phyloP scores from a whole-genome alignment of 2,329 filamentous ascomycete species.

The Clonostachys solani region DNA sequence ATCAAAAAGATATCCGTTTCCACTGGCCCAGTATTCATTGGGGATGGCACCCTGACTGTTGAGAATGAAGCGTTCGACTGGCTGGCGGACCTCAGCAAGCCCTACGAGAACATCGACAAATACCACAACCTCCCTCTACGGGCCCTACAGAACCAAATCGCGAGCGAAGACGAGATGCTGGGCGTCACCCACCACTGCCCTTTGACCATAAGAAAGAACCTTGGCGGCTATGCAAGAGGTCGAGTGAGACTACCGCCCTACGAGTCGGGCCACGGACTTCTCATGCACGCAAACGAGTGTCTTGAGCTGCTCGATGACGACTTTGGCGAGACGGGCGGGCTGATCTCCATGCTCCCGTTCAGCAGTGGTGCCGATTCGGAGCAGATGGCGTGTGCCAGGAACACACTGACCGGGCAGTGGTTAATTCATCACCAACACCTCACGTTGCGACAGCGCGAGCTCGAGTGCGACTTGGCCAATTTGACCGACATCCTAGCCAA shows the following conservation, averaged over 20 bases:
- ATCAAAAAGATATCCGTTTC: slow-evolving; percentile 43
- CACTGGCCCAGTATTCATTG: slow-evolving; percentile 9
- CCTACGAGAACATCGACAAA: slow-evolving; percentile 43
- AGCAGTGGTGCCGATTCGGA: slow-evolving; percentile 22
- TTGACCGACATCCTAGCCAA: slow-evolving; percentile 42
- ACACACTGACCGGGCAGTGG: slow-evolving; percentile 52
- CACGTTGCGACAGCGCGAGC: slow-evolving; percentile 49
- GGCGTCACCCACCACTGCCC: slow-evolving; percentile 43
- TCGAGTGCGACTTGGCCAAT: slow-evolving; percentile 49
- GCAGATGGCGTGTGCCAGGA: slow-evolving; percentile 37
- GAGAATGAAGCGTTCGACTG: slow-evolving; percentile 52
- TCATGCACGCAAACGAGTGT: slow-evolving; percentile 55
- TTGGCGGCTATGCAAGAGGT: slow-evolving; percentile 7
- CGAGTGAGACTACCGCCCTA: slow-evolving; percentile 23
- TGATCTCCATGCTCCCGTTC: slow-evolving; percentile 49
- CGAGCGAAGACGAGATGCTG: slow-evolving; percentile 30
- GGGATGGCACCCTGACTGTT: background rate
- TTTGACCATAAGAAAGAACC: slow-evolving; percentile 20
- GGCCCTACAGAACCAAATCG: slow-evolving; percentile 39
- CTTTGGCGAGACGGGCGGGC: slow-evolving; percentile 48
- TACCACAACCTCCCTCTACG: slow-evolving; percentile 41
- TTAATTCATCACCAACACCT: slow-evolving; percentile 50
- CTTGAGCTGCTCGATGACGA: slow-evolving; percentile 58
- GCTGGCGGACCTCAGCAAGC: slow-evolving; percentile 42
- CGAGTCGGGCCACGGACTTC: slow-evolving; percentile 41